Conservation (phyloP, 768 basidiomycete genomes). For the Rhodosporidiobolus sp. region DNA sequence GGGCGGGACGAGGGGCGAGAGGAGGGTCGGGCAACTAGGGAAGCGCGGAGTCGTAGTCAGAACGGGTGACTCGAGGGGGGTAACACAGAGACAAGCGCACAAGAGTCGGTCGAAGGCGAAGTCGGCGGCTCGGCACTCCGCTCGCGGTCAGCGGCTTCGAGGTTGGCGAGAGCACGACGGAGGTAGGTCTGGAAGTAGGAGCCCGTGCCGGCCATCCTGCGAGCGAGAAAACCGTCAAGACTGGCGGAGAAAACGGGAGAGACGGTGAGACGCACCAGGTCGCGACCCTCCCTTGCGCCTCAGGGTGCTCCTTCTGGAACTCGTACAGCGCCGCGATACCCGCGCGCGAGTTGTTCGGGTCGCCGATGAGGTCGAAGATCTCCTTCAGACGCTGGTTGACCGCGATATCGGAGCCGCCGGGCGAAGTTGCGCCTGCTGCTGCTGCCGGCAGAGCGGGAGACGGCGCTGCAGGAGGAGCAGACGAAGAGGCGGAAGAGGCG, state of each 20-base stretch:
- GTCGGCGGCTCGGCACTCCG: slow-evolving; percentile 10
- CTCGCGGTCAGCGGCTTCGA: slow-evolving; percentile 74
- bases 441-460: not conserved
- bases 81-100: not conserved
- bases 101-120: slow-evolving; percentile 1
- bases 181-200: slow-evolving; percentile 89
- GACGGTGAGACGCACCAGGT: slow-evolving; percentile 27
- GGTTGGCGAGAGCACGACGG: slow-evolving; percentile 76
- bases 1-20: slow-evolving; percentile 20
- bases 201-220: slow-evolving; percentile 78
- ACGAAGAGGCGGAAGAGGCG: not conserved
- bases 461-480: not conserved
- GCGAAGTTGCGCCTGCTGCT: slow-evolving; percentile 7
- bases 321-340: slow-evolving; percentile 92
- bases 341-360: slow-evolving; percentile 35
- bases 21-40: no score
- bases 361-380: slow-evolving; percentile 45
- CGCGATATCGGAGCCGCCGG: slow-evolving; percentile 32
- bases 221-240: not conserved
- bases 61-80: not conserved
- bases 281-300: slow-evolving; percentile 45
- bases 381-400: slow-evolving; percentile 39
- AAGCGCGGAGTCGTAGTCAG: no score
- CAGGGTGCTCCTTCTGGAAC: slow-evolving; percentile 83
- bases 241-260: not conserved